A percentile compares a stretch with the other conserved stretches of the same genome.
phyloP scores from a whole-genome alignment of 2,329 filamentous ascomycete genomes.

The Hysterium pulicare region DNA sequence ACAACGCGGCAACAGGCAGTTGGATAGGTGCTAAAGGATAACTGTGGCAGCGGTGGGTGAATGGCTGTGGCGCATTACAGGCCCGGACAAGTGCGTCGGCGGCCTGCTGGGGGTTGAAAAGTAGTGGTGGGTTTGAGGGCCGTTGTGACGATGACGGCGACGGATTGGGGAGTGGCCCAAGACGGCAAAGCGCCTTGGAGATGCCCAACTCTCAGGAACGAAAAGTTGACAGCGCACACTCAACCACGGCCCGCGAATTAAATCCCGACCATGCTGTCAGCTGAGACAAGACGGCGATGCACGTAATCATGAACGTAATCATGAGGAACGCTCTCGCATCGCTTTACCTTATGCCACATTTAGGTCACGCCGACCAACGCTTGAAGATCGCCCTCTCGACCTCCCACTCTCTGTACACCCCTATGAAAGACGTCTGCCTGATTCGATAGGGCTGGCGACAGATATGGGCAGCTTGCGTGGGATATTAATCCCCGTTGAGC shows the following conservation, averaged over 20 bases:
- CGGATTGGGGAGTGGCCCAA: neutral
- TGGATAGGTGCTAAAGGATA: conserved; percentile 23
- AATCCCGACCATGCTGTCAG: conserved; percentile 1
- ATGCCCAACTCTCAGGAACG: neutral
- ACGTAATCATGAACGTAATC: neutral
- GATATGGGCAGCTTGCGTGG: neutral
- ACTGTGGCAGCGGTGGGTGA: conserved; percentile 19
- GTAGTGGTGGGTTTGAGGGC: conserved; percentile 7
- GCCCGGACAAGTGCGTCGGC: conserved; percentile 21
- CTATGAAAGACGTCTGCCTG: conserved; percentile 12
- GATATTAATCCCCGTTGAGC: too few relatives aligned
- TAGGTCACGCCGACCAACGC: neutral
- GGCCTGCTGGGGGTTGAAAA: conserved; percentile 3
- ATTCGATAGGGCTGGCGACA: conserved; percentile 25
- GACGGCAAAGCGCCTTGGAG: neutral
- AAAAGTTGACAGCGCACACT: neutral
- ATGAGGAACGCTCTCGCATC: neutral
- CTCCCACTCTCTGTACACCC: neutral
- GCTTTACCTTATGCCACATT: neutral
- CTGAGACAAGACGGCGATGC: conserved; percentile 9
- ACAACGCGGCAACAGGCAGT: conserved; percentile 29
- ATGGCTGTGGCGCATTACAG: conserved; percentile 18
- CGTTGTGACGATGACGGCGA: conserved; percentile 4
- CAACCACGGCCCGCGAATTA: neutral
- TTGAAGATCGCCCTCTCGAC: neutral